Evolutionary conservation across 208 protist genomes (phyloP).

Genomic region (Trypanosomatidae sp.): DNA sequence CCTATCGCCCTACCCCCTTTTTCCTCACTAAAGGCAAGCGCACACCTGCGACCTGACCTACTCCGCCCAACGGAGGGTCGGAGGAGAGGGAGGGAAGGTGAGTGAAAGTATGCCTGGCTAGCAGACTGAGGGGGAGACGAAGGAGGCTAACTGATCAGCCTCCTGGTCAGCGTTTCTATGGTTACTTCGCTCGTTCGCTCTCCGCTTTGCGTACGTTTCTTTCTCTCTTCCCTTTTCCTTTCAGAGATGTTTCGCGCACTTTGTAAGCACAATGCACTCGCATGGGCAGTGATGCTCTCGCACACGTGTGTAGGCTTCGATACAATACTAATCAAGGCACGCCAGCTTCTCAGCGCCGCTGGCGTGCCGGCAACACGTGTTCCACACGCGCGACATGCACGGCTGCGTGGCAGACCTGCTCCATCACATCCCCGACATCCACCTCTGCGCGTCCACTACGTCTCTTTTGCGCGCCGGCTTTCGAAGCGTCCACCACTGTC

Average conservation of each 20-base stretch:
- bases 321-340: neutral
- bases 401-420: slow-evolving; percentile 17
- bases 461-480: neutral
- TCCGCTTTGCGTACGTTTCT: neutral
- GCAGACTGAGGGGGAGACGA: neutral
- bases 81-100: neutral
- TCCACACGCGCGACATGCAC: slow-evolving; percentile 27
- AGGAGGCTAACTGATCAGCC: neutral
- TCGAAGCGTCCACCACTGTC: neutral
- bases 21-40: neutral
- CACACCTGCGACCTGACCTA: neutral
- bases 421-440: neutral
- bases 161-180: neutral
- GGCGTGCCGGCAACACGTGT: slow-evolving; percentile 20
- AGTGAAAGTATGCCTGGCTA: neutral
- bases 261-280: too few relatives aligned
- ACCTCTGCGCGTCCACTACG: neutral
- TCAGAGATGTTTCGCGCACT: neutral
- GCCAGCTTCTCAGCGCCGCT: slow-evolving; percentile 1
- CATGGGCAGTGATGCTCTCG: neutral
- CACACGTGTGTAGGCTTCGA: too few relatives aligned
- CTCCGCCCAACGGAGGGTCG: neutral
- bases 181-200: neutral
- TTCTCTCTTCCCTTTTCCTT: neutral
- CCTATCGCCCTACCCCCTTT: neutral